phyloP scores from a whole-genome alignment of 352 stramenopile genomes.

The Phytophthora pinifolia region DNA sequence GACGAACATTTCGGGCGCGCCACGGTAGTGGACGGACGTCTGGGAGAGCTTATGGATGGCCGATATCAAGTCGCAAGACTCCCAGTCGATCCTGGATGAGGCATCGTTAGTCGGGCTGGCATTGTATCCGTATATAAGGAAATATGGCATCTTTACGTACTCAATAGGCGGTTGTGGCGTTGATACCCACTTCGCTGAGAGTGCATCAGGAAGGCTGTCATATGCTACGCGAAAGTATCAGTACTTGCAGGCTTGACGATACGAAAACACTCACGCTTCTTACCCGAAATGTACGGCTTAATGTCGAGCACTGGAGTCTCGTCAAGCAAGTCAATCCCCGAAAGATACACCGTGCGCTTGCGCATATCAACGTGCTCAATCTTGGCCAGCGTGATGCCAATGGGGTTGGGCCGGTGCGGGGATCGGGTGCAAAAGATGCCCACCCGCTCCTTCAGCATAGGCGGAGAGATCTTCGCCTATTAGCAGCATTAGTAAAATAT shows the following conservation, averaged over 20 bases:
- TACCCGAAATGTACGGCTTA: slow-evolving; percentile 96
- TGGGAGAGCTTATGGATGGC: slow-evolving; percentile 35
- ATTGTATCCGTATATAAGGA: too few species aligned
- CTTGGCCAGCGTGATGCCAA: slow-evolving; percentile 91
- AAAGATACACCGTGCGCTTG: slow-evolving; percentile 69
- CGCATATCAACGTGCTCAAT: slow-evolving; percentile 79
- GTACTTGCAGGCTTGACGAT: not conserved
- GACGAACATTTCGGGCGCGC: slow-evolving; percentile 31
- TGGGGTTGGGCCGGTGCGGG: slow-evolving; percentile 96
- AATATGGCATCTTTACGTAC: slow-evolving; percentile 26
- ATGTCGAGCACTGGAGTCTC: slow-evolving; percentile 98
- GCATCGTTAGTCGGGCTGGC: too few species aligned
- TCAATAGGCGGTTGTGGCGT: slow-evolving; percentile 35
- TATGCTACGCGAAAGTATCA: slow-evolving; percentile 30
- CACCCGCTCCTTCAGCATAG: slow-evolving; percentile 71
- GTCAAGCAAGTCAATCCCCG: slow-evolving; percentile 93
- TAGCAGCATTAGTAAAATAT: not conserved
- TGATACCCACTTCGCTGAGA: slow-evolving; percentile 44
- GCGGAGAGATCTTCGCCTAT: slow-evolving; percentile 71
- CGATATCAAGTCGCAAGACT: slow-evolving; percentile 22
- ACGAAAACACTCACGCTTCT: not conserved
- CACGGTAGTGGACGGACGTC: slow-evolving; percentile 48
- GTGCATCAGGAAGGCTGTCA: slow-evolving; percentile 50
- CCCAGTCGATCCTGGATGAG: slow-evolving; percentile 48
- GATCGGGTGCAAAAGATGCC: slow-evolving; percentile 96